phyloP scores from a whole-genome alignment of 805 yeast genomes.

The Candida montana region DNA sequence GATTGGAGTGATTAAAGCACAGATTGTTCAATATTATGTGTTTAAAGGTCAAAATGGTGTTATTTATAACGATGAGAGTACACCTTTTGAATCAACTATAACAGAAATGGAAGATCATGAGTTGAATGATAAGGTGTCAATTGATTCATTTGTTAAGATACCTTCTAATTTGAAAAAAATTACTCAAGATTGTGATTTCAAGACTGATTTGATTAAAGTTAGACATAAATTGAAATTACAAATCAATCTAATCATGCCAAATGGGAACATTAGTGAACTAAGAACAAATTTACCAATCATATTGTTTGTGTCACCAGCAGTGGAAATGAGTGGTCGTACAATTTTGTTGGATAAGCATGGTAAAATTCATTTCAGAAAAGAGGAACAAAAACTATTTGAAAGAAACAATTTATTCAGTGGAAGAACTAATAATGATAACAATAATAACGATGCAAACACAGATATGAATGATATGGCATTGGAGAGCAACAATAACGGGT shows the following conservation, averaged over 20 bases:
- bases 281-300: constrained; percentile 80
- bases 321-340: constrained; percentile 44
- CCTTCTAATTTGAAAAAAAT: constrained; percentile 68
- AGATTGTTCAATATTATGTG: constrained; percentile 60
- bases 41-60: constrained; percentile 52
- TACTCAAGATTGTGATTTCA: constrained; percentile 79
- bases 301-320: constrained; percentile 69
- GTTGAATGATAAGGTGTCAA: constrained; percentile 54
- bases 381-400: constrained; percentile 29
- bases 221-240: constrained; percentile 77
- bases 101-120: constrained; percentile 39
- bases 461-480: too few relatives aligned
- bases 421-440: neutral
- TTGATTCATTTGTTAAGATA: constrained; percentile 51
- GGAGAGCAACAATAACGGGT: constrained; percentile 7
- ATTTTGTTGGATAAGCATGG: constrained; percentile 35
- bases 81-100: constrained; percentile 45
- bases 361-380: constrained; percentile 36
- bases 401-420: constrained; percentile 8
- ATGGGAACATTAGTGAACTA: constrained; percentile 79
- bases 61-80: constrained; percentile 54
- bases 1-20: constrained; percentile 61
- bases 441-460: neutral
- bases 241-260: constrained; percentile 63
- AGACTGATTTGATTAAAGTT: constrained; percentile 58